Percentiles rank a stretch among this genome's conserved stretches.
Conservation (phyloP, 169 alveolate species). For the Plasmodium falciparum region DNA sequence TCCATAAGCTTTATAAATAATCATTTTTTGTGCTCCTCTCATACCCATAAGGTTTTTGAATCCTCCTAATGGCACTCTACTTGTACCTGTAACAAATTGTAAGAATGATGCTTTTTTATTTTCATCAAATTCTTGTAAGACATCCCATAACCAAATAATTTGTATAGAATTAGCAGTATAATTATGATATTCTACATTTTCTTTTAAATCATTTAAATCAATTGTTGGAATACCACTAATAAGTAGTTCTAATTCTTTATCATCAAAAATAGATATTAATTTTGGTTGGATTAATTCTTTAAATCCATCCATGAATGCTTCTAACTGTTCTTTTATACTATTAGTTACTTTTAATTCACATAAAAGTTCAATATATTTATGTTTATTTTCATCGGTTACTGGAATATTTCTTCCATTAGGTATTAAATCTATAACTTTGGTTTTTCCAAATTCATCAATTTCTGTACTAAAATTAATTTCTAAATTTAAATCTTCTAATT, state of each 20-base stretch:
- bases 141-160: constrained; percentile 96
- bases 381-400: constrained; percentile 95
- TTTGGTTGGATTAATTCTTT: constrained; percentile 97
- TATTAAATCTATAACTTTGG: constrained; percentile 94
- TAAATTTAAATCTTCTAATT: constrained; percentile 92
- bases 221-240: constrained; percentile 99
- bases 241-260: constrained; percentile 94
- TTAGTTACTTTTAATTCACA: constrained; percentile 96
- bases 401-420: constrained; percentile 95
- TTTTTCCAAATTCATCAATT: constrained; percentile 96
- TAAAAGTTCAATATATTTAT: constrained; percentile 94
- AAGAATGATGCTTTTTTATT: constrained; percentile 94
- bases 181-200: constrained; percentile 96
- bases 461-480: constrained; percentile 92
- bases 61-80: constrained; percentile 99
- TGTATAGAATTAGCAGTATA: constrained; percentile 92
- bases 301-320: constrained; percentile 98
- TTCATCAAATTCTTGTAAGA: constrained; percentile 93
- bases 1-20: constrained; percentile 94
- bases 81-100: constrained; percentile 88
- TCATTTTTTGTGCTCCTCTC: constrained; percentile 98
- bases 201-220: constrained; percentile 96
- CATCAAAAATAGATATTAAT: constrained; percentile 96
- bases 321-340: constrained; percentile 95
- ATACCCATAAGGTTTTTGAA: constrained; percentile 98